These are phyloP conservation scores for Schizophyllum commune DNA, from an alignment of 1,284 basidiomycete species.

Conservation along the genomic window DNA sequence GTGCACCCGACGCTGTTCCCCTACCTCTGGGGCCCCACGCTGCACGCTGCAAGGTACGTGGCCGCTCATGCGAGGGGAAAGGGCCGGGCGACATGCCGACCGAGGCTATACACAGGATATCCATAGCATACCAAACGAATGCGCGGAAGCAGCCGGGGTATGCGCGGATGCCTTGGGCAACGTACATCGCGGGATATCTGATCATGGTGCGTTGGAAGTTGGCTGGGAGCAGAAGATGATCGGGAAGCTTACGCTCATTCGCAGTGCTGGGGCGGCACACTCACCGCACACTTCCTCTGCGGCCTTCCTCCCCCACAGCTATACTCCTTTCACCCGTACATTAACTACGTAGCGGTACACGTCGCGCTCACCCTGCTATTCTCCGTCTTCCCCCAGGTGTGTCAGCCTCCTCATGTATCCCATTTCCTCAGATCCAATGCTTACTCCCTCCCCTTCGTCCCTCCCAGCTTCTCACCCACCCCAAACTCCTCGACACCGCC, in stretches of 20 bases:
- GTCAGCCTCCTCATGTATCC: constrained; percentile 11
- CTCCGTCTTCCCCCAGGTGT: constrained; percentile 25
- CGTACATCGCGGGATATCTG: constrained; percentile 35
- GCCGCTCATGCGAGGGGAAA: neutral
- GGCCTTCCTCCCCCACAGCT: constrained; percentile 37
- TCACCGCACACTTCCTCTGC: constrained; percentile 33
- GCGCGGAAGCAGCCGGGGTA: constrained; percentile 1
- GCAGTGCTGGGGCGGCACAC: constrained; percentile 40
- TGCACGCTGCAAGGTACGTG: constrained; percentile 28
- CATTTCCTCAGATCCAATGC: no score
- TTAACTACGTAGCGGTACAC: constrained; percentile 39
- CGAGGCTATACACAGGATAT: constrained; percentile 2
- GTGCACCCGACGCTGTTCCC: constrained; percentile 30
- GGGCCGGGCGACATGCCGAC: neutral
- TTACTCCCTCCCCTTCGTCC: neutral
- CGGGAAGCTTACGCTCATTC: neutral
- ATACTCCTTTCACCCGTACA: constrained; percentile 33
- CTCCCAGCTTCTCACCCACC: constrained; percentile 20
- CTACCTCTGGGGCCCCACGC: constrained; percentile 27
- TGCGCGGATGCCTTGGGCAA: constrained; percentile 26
- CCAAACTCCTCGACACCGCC: constrained; percentile 27
- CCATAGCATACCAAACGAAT: constrained; percentile 12
- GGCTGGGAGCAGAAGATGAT: neutral
- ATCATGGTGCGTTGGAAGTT: constrained; percentile 28
- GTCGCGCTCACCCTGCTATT: constrained; percentile 34